Evolutionary conservation across 495 filamentous ascomycete genomes (phyloP).

Genomic region (Neurospora sp.): DNA sequence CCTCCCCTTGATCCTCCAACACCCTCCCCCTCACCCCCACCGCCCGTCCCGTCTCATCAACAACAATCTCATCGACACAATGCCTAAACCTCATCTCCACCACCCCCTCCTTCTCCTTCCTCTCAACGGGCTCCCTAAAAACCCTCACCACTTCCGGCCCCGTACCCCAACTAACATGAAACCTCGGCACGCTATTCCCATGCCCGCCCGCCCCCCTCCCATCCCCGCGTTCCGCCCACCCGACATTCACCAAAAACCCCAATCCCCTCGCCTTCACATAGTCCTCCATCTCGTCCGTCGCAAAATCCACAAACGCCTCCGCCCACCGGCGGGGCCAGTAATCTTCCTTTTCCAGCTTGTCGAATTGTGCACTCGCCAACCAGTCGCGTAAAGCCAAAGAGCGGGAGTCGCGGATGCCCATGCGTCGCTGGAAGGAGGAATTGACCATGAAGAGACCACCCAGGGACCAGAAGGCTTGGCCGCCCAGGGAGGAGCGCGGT

Average conservation of each 20-base stretch:
- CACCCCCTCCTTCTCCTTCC: constrained; percentile 33
- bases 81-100: constrained; percentile 41
- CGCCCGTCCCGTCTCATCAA: constrained; percentile 35
- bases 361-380: constrained; percentile 39
- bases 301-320: constrained; percentile 44
- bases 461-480: constrained; percentile 46
- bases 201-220: constrained; percentile 36
- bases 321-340: constrained; percentile 42
- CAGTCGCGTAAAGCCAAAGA: constrained; percentile 41
- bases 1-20: constrained; percentile 33
- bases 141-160: constrained; percentile 42
- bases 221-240: constrained; percentile 43
- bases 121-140: constrained; percentile 38
- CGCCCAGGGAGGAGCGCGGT: constrained; percentile 34
- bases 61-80: constrained; percentile 35
- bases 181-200: constrained; percentile 42
- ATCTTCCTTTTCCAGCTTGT: constrained; percentile 33
- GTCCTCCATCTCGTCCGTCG: constrained; percentile 36
- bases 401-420: constrained; percentile 40
- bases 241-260: constrained; percentile 34
- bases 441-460: constrained; percentile 43
- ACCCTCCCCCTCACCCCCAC: constrained; percentile 36
- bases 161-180: constrained; percentile 42
- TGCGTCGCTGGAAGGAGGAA: constrained; percentile 35
- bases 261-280: constrained; percentile 37